Percentiles rank a stretch among this genome's conserved stretches.
phyloP scores from a whole-genome alignment of 202 grass and related monocot genomes.

The Musa balbisiana region DNA sequence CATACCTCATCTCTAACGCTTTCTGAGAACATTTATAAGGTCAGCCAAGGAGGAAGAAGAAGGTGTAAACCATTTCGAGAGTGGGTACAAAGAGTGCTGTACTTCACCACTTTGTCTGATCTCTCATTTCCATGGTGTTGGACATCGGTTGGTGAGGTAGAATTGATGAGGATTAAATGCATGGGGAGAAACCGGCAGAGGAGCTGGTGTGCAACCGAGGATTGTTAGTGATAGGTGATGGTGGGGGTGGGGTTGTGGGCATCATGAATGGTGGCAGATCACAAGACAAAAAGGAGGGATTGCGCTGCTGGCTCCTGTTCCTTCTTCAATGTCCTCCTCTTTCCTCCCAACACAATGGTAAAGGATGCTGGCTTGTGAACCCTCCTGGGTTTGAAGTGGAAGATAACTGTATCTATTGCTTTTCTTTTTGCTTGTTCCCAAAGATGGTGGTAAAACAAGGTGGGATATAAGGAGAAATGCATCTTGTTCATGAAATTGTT shows the following conservation, averaged over 20 bases:
- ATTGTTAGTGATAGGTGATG: neutral
- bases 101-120: neutral
- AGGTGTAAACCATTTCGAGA: neutral
- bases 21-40: neutral
- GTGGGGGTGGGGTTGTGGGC: neutral
- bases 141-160: neutral
- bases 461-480: no score
- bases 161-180: slow-evolving; percentile 10
- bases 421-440: neutral
- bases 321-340: neutral
- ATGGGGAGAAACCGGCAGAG: neutral
- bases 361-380: no score
- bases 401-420: no score
- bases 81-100: neutral
- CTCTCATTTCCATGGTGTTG: neutral
- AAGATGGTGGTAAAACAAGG: neutral
- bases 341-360: neutral
- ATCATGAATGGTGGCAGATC: slow-evolving; percentile 2
- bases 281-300: slow-evolving; percentile 8
- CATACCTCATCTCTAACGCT: neutral
- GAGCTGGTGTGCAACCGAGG: neutral
- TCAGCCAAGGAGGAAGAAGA: neutral
- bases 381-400: no score
- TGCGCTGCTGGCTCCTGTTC: neutral
- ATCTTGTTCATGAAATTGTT: no score